Conservation (phyloP, 768 basidiomycete species). For the Naematelia aurantialba region DNA sequence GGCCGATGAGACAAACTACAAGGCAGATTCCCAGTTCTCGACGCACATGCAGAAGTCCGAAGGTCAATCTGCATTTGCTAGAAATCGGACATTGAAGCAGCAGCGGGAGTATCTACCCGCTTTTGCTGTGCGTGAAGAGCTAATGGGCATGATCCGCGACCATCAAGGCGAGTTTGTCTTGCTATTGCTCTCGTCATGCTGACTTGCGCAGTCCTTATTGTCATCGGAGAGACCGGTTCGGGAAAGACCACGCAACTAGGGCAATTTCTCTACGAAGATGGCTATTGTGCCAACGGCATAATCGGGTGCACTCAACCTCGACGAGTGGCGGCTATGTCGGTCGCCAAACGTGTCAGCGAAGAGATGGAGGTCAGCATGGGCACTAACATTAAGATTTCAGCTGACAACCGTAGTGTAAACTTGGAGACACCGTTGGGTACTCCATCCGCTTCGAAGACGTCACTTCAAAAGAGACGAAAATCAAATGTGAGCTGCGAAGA, state of each 20-base stretch:
- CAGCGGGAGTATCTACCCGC: conserved; percentile 96
- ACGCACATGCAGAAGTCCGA: conserved; percentile 71
- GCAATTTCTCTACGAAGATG: conserved; percentile 95
- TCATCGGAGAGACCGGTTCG: conserved; percentile 99
- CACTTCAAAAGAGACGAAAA: conserved; percentile 86
- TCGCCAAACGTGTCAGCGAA: conserved; percentile 99
- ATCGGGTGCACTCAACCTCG: conserved; percentile 97
- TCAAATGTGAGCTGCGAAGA: conserved; percentile 71
- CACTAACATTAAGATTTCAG: conserved; percentile 4
- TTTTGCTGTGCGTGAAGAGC: conserved; percentile 91
- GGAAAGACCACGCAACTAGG: conserved; percentile 96
- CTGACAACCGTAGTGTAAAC: conserved; percentile 62
- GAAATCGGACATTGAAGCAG: conserved; percentile 77
- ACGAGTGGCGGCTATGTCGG: conserved; percentile 98
- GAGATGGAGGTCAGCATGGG: conserved; percentile 80
- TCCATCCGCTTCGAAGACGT: conserved; percentile 99
- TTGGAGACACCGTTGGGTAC: conserved; percentile 88
- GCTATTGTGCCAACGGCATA: conserved; percentile 82
- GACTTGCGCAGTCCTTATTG: conserved; percentile 67
- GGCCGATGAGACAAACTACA: conserved; percentile 59
- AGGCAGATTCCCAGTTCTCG: conserved; percentile 96
- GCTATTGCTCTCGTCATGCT: neutral
- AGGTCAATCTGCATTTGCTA: conserved; percentile 75
- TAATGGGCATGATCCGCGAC: conserved; percentile 81
- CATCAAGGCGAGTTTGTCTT: conserved; percentile 70